phyloP scores from a whole-genome alignment of 257 asterid genomes.

The Mentha longifolia region DNA sequence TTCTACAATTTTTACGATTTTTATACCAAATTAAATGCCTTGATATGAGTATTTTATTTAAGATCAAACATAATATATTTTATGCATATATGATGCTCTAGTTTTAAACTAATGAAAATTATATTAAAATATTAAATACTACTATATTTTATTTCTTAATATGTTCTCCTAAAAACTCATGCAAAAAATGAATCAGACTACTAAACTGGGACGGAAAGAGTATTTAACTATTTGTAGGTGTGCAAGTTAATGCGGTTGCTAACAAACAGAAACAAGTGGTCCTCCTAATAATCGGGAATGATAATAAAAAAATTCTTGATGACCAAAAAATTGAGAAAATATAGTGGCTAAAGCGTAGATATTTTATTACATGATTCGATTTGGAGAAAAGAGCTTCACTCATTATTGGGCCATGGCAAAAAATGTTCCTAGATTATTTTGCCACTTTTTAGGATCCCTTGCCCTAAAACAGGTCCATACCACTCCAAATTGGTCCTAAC shows the following conservation, averaged over 20 bases:
- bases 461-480: conserved; percentile 12
- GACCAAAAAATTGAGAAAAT: neutral
- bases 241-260: neutral
- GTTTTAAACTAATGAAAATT: too few species aligned
- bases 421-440: conserved; percentile 22
- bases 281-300: conserved; percentile 25
- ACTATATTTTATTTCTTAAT: too few species aligned
- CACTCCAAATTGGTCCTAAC: conserved; percentile 27
- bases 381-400: conserved; percentile 30
- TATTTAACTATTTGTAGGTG: too few species aligned
- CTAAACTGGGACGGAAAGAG: too few species aligned
- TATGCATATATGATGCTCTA: too few species aligned
- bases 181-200: too few species aligned
- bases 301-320: neutral
- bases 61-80: too few species aligned
- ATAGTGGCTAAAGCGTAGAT: conserved; percentile 18
- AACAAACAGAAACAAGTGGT: conserved; percentile 5
- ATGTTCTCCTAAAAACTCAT: too few species aligned
- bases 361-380: conserved; percentile 37
- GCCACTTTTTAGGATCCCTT: conserved; percentile 6
- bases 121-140: too few species aligned
- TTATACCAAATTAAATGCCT: too few species aligned
- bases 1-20: too few species aligned
- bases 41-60: too few species aligned
- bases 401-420: conserved; percentile 27